phyloP scores from a whole-genome alignment of 2,329 filamentous ascomycete species.

The Thelonectria olida region DNA sequence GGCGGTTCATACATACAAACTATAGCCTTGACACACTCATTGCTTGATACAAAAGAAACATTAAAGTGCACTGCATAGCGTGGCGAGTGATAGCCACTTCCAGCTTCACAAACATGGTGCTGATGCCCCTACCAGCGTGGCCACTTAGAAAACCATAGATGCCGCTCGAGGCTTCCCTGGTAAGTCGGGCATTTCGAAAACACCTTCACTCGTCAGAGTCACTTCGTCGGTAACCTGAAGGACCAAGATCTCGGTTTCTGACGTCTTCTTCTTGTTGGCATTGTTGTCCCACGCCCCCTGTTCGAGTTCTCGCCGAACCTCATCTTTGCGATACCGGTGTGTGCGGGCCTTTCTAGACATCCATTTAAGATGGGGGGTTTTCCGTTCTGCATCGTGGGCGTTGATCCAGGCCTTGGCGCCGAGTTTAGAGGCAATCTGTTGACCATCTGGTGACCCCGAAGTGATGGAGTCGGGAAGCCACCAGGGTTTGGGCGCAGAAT shows the following conservation, averaged over 20 bases:
- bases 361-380: constrained; percentile 55
- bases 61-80: too few relatives aligned
- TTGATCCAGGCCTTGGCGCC: constrained; percentile 68
- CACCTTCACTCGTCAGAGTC: constrained; percentile 51
- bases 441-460: constrained; percentile 64
- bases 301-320: constrained; percentile 52
- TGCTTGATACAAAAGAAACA: too few relatives aligned
- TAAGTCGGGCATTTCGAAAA: constrained; percentile 34
- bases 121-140: too few relatives aligned
- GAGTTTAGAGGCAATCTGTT: constrained; percentile 63
- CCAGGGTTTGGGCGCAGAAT: constrained; percentile 67
- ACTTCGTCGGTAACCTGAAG: constrained; percentile 55
- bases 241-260: constrained; percentile 51
- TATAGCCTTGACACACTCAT: too few relatives aligned
- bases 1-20: neutral
- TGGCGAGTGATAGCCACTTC: too few relatives aligned
- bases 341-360: constrained; percentile 61
- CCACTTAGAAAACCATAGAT: constrained; percentile 5
- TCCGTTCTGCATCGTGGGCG: constrained; percentile 69
- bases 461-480: constrained; percentile 69
- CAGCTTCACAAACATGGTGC: too few relatives aligned
- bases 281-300: neutral
- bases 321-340: constrained; percentile 52
- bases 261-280: constrained; percentile 7
- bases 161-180: too few relatives aligned